These are phyloP conservation scores for Sordaria brevicollis DNA, from an alignment of 495 filamentous ascomycete species.

Conservation along the genomic window DNA sequence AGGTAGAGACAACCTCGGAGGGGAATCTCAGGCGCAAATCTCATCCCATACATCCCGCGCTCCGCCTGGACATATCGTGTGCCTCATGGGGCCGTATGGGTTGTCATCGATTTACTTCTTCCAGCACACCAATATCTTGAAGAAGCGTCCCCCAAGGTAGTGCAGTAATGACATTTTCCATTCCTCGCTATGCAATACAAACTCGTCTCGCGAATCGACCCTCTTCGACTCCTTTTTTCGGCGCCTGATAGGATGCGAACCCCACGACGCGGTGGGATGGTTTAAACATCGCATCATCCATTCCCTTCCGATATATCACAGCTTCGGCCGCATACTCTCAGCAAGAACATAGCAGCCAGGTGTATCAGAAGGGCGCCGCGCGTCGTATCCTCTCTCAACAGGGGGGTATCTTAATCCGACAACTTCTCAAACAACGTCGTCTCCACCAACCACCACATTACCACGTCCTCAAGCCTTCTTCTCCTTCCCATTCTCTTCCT, in stretches of 20 bases:
- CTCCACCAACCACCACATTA: neutral
- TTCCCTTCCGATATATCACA: neutral
- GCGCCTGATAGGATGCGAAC: neutral
- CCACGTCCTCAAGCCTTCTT: neutral
- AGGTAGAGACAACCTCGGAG: too few relatives aligned
- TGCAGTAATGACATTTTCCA: neutral
- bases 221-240: too few relatives aligned
- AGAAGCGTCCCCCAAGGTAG: too few relatives aligned
- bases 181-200: neutral
- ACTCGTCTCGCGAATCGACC: neutral
- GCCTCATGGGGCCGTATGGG: fast-evolving
- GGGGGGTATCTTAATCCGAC: neutral
- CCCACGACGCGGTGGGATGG: neutral
- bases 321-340: neutral
- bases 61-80: neutral
- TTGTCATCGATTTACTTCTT: neutral
- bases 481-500: conserved; percentile 6
- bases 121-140: neutral
- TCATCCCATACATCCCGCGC: neutral
- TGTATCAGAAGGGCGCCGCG: neutral
- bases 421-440: neutral
- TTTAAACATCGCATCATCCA: neutral
- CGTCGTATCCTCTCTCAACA: neutral
- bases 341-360: neutral
- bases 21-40: too few relatives aligned